Evolutionary conservation across 2,329 filamentous ascomycete species (phyloP), one percentile per base, ranked within the genome.

Genomic region (Mollisiaceae sp.): DNA sequence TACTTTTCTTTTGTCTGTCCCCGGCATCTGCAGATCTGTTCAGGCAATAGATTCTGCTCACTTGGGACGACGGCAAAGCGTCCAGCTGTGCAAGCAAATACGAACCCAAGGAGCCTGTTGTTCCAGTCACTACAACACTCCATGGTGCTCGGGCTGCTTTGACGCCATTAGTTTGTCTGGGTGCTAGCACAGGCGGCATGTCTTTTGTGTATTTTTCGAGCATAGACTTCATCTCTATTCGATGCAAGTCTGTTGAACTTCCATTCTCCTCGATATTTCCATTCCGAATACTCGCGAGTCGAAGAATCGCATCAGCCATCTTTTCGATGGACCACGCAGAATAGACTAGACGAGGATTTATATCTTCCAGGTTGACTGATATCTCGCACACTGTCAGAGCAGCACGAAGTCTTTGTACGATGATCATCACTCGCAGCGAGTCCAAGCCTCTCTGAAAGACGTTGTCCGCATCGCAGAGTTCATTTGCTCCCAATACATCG

Each of bases 41-140:
- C 15, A 85, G 75, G 62, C 82, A 84, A 59, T 82, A 76, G 27
- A 85, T 72, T 66, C 79, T 81, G 39, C 74, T 72, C 14, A 84
- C 77, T 32, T 62, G 64, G 2, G 66, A 59, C 4, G 67, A 64
- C 0, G 78, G 74, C 24, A 74, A 73, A 12, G 63, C 65, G 1
- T 78, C 68, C 24, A 82, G 73, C 18, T 72, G 54, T 59, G 82
- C 74, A 2, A 85, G 75, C 45, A 85, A 74, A 69, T 84, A 83
- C 3, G 77, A 80, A 0, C 83, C 83, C 20, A 85, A 68, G 4
- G 79, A 81, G 8, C 83, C 83, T 0, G 83, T 85, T 4, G 79
- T 81, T 15, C 82, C 83, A 0, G 82, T 85, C 22, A 85, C 67
- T 8, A 82, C 68, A 2, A 79, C 63, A 5, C 54, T 67, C 43